Base-by-base conservation (phyloP, 495 filamentous ascomycete genomes). In the Aspergillus indologenus region DNA sequence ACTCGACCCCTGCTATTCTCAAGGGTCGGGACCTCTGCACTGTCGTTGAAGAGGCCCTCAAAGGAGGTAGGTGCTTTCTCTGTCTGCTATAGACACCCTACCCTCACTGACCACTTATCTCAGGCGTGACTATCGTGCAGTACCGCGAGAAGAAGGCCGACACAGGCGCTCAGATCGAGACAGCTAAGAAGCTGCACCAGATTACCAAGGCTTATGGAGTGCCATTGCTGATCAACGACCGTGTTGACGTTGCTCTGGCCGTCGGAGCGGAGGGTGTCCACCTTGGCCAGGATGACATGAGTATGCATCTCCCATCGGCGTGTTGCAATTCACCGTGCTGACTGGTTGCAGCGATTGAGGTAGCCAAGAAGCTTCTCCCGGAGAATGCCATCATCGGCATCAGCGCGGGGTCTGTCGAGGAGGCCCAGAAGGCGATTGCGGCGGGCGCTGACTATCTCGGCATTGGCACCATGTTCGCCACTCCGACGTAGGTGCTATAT, bases 211-310 rank as follows among this genome's bases (percentile, higher is more conserved):
- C 65, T n/a, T 78, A 88, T 63, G 74, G 79, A 18, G 85, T 96
- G 0, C 94, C 93, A 24, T 79, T 98, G 50, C 74, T 98, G 42
- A 92, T 98, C 75, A 97, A 98, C 69, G 94, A 98, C 71, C 88
- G 92, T n/a, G 81, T 96, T 5, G 92, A 96, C 75, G 90, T 98
- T 18, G 92, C 91, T 21, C 78, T 94, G 24, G 94, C 90, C 17
- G 82, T 90, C 45, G 88, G 85, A 6, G 92, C 87, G 43, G 93
- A 96, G 69, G 94, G 94, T 46, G 89, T 96, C 15, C 93, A 98
- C 71, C 81, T 98, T 44, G 93, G 94, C 29, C 93, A 96, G 72
- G 91, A 96, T 82, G 93, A 98, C 73, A 86, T 96, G 78, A 81
- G 90, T 91, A 71, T 55, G 81, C 68, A 24, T 20, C 43, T 15